Evolutionary conservation across 2,329 filamentous ascomycete genomes (phyloP), one percentile per base, ranked within the genome.

Genomic region (Sporothrix variecibatus): DNA sequence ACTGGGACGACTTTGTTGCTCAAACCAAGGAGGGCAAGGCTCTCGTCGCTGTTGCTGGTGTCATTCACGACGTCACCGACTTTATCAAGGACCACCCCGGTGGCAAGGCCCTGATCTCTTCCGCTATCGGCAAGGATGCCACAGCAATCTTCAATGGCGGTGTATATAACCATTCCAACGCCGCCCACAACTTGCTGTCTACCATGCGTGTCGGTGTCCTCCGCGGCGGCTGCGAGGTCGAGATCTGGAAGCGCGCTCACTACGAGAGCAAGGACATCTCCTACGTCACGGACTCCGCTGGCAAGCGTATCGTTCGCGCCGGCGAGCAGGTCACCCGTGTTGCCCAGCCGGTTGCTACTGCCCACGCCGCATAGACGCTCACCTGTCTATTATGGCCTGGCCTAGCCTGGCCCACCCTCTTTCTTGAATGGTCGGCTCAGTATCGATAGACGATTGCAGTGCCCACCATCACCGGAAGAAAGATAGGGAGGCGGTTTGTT

Each of bases 81-180:
- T 97, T 97, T 84, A 93, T 96, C 86, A 92, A 93, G 83, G 92
- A 95, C 79, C 94, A 97, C 83, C 94, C 94, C n/a, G 94, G 94
- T 87, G 94, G 94, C 81, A 94, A 93, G 86, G 92, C 93, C 58
- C 91, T 97, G 85, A 96, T 97, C 85, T 89, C 86, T 78, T 93
- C 92, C 38, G 93, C 91, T 70, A 89, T 97, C 74, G 94, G 94
- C 82, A 96, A 96, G 86, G 94, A 97, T 77, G 93, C 93, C 73
- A 96, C 94, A 20, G 93, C 93, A 78, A 94, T 95, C 84, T 97
- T 97, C 89, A 97, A 97, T 83, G 94, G 94, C 77, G 94, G 94
- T 84, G 92, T 97, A 76, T 97, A 97, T 86, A 89, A 92, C 82
- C 94, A 97, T 87, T 94, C 92, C 82, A 97, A 97, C 84, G 94